Evolutionary conservation across 139 green algal species (phyloP), one percentile per base, ranked within the genome.

Genomic region (Limnomonas spitsbergensis): DNA sequence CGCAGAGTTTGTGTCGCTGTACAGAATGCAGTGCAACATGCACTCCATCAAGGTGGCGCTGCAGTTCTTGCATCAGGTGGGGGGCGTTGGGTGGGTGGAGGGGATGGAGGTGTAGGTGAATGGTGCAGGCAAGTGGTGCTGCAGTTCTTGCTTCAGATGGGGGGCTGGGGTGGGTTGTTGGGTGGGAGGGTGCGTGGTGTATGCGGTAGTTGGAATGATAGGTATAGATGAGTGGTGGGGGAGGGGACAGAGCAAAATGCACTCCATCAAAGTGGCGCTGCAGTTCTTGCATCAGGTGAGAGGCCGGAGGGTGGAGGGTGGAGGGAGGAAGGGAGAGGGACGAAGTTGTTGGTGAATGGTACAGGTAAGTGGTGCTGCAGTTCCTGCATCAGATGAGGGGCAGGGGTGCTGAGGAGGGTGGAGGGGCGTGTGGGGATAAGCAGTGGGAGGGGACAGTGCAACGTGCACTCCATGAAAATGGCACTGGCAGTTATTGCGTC

Each of bases 251-350:
- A 68, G 78, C 35, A 66, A 79, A 34, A 20, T 88, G 7, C 76
- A 83, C 73, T 72, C 66, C 54, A 71, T 88, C 7, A 40, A 36
- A n/a, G 82, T 85, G 4, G 83, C 83, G n/a, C 77, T 88, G 20
- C 79, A 88, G 31, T 88, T 88, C 73, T 81, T 54, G n/a, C 29
- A 42, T 0, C 82, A 87, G 79, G 82, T 84, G 34, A 26, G 76
- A n/a, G n/a, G n/a, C n/a, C n/a, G n/a, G n/a, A n/a, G n/a, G 14
- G 14, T 29, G 47, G 20, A 29, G 14, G 47, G n/a, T n/a, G n/a
- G n/a, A n/a, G n/a, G n/a, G n/a, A n/a, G n/a, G n/a, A n/a, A n/a
- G n/a, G n/a, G n/a, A 20, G 20, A 20, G 47, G 14, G 14, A 61
- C 20, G 47, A 20, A 61, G 14, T 14, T 20, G 14, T 20, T 14